A percentile compares a stretch with the other conserved stretches of the same genome.
Conservation (phyloP, 176 grass and related monocot genomes). For the Triticum urartu region DNA sequence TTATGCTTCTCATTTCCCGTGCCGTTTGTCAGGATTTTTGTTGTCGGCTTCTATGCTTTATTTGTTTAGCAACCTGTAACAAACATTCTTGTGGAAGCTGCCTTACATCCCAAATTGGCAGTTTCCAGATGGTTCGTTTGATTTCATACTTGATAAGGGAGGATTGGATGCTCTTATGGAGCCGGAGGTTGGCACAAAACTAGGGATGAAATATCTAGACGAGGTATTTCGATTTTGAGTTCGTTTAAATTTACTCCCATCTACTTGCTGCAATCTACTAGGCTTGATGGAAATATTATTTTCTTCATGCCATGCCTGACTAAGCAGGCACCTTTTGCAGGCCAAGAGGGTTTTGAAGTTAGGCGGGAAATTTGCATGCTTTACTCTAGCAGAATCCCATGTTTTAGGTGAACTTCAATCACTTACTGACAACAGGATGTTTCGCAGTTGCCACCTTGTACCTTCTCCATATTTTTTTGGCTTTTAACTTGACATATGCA, state of each 20-base stretch:
- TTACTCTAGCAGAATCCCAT: constrained; percentile 94
- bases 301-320: constrained; percentile 23
- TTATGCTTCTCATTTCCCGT: background rate
- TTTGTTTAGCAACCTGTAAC: background rate
- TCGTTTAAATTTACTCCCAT: constrained; percentile 18
- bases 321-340: constrained; percentile 35
- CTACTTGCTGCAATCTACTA: constrained; percentile 12
- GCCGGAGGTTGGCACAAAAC: constrained; percentile 67
- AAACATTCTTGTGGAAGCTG: constrained; percentile 4
- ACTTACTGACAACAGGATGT: constrained; percentile 7
- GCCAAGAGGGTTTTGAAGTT: constrained; percentile 86
- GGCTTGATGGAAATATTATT: constrained; percentile 8
- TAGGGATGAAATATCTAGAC: constrained; percentile 87
- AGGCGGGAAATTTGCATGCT: constrained; percentile 79
- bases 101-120: constrained; percentile 36
- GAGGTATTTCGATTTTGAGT: constrained; percentile 48
- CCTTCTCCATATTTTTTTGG: background rate
- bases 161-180: constrained; percentile 99
- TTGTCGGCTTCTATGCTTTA: background rate
- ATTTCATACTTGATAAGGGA: constrained; percentile 92
- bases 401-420: constrained; percentile 71
- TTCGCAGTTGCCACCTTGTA: background rate
- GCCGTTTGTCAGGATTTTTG: background rate
- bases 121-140: constrained; percentile 84
- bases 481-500: background rate